A percentile compares a stretch with the other conserved stretches of the same genome.
These are phyloP conservation scores for Allodekkera sacchari DNA, from an alignment of 805 yeast genomes.

Conservation along the genomic window DNA sequence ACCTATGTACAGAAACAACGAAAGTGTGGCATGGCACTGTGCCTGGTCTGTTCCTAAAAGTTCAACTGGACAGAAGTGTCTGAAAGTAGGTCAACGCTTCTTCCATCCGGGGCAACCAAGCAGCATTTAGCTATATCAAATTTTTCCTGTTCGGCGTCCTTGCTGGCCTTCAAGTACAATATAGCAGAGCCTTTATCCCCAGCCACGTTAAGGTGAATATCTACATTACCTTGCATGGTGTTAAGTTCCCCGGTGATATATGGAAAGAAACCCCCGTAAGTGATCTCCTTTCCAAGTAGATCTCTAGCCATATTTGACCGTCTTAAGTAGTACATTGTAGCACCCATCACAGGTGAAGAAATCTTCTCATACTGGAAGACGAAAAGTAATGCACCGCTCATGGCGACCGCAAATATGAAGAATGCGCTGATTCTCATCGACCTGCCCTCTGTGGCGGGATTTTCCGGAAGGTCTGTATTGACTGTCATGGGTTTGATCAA, in stretches of 20 bases:
- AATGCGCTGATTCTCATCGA: constrained; percentile 32
- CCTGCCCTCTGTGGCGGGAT: constrained; percentile 45
- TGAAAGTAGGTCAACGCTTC: constrained; percentile 35
- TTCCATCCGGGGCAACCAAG: constrained; percentile 37
- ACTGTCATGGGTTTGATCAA: constrained; percentile 45
- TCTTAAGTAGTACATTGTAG: constrained; percentile 79
- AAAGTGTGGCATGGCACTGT: constrained; percentile 1
- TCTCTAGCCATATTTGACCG: constrained; percentile 59
- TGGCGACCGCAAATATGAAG: constrained; percentile 41
- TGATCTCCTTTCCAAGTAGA: constrained; percentile 65
- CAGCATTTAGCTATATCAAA: constrained; percentile 60
- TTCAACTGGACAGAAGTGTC: constrained; percentile 32
- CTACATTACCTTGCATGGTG: constrained; percentile 73
- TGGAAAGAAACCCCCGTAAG: constrained; percentile 68
- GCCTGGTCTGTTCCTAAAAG: constrained; percentile 8
- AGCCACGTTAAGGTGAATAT: constrained; percentile 59
- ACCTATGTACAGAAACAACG: not conserved
- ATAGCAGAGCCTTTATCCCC: constrained; percentile 55
- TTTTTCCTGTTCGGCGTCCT: constrained; percentile 42
- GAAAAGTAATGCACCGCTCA: constrained; percentile 48
- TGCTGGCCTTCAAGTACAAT: constrained; percentile 61
- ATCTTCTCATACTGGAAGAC: constrained; percentile 92
- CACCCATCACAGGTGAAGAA: constrained; percentile 79
- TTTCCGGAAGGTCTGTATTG: constrained; percentile 79
- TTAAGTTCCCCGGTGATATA: constrained; percentile 86